These are phyloP conservation scores for Pisolithus thermaeus DNA, from an alignment of 1,284 basidiomycete species.

Conservation along the genomic window DNA sequence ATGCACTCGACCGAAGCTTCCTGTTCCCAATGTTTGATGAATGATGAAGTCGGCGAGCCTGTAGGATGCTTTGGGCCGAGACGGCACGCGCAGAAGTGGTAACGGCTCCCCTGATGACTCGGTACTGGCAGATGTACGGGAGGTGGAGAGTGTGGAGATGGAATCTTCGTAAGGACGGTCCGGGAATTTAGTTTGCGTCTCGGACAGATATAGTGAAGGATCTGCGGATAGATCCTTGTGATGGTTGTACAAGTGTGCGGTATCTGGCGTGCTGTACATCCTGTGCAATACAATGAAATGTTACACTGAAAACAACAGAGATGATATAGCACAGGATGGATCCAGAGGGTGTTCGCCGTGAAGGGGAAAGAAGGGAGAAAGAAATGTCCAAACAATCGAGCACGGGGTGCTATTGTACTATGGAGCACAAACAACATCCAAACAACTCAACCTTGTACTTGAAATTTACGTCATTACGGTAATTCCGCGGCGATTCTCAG, in stretches of 20 bases:
- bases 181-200: slow-evolving; percentile 11
- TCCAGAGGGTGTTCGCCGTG: neutral
- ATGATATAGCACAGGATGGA: neutral
- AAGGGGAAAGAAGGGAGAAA: neutral
- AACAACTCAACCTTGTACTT: neutral
- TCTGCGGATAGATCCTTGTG: neutral
- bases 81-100: slow-evolving; percentile 19
- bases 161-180: slow-evolving; percentile 43
- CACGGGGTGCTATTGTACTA: neutral
- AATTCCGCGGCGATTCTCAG: too few species aligned
- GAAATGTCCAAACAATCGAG: too few species aligned
- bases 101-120: slow-evolving; percentile 31
- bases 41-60: slow-evolving; percentile 69
- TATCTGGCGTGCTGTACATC: neutral
- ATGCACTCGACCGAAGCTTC: slow-evolving; percentile 93
- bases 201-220: slow-evolving; percentile 6
- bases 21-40: slow-evolving; percentile 81
- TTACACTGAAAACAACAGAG: neutral
- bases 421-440: neutral
- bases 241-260: neutral
- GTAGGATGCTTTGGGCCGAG: slow-evolving; percentile 61
- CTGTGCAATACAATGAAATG: neutral
- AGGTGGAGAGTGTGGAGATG: slow-evolving; percentile 53
- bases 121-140: slow-evolving; percentile 50
- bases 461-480: too few species aligned